Evolutionary conservation across 2,329 filamentous ascomycete genomes (phyloP), one percentile per base, ranked within the genome.

Genomic region (Penicillium sp.): DNA sequence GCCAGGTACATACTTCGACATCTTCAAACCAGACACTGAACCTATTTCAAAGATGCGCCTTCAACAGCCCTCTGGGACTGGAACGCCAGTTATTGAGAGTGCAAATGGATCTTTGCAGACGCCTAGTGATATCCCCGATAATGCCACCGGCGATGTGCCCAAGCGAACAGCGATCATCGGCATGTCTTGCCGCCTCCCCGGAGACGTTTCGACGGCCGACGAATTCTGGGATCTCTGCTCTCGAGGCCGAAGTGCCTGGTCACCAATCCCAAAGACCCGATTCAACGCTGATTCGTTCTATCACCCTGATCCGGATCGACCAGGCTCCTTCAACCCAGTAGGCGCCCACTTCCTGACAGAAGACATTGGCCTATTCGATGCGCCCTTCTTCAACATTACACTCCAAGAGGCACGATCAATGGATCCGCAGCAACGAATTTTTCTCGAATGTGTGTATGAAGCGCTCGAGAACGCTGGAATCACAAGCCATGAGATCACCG

Each of bases 361-460:
- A 38, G 61, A 64, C 51, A 41, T 61, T 8, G 56, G 52, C 1
- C 34, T 53, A 8, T 64, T 64, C 47, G 62, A 64, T 47, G 61
- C 61, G 12, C 56, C 59, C 4, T 64, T 64, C 43, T 64, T 64
- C 52, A 59, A 58, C n/a, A 62, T 64, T 21, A 59, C 56, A 2
- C 51, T 57, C 1, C 53, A 58, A 41, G 60, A 61, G 46, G 61
- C 60, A 10, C 51, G 54, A 15, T 52, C 56, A 1, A 54, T 64
- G 34, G 47, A 49, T n/a, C 61, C 61, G 3, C 60, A 64, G 42
- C 57, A 61, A 41, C 57, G 61, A 10, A 52, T 63, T 6, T 49
- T 62, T 22, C 54, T 64, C 2, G 62, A 64, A 48, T 58, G 56
- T 52, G 50, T 55, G 3, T 64, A 63, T 26, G 61, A 63, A 55